Base-by-base conservation (phyloP, 768 basidiomycete genomes). In the Mycena vulgaris region DNA sequence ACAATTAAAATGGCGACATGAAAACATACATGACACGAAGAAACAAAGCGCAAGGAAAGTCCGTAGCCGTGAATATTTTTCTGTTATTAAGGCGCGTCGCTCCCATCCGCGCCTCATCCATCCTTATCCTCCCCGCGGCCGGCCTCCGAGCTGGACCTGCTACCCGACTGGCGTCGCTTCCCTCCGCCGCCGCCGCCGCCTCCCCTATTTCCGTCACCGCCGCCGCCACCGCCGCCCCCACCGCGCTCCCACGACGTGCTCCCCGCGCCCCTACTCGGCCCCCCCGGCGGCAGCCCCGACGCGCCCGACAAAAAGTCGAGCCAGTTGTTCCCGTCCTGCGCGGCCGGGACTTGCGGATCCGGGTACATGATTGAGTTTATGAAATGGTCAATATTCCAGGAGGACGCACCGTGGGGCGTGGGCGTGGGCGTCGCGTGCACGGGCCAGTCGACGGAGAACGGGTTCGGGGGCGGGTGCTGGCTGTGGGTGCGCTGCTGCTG, bases 301-400 rank as follows among this genome's bases (percentile, higher is more conserved):
- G 60, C 21, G 25, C 39, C 69, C 8, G 66, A 51, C 31, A 72
- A n/a, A 33, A 67, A 68, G 63, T 72, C 67, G 21, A 72, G 59
- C 71, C 71, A 72, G 30, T 58, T 63, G 21, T 55, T 53, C 35
- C 55, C 55, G 35, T 35, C 58, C 31, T 48, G 52, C 58, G 49
- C 21, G 30, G 55, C 7, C 25, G 52, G 28, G 14, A 2, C 69
- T 57, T 59, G 42, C 5, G 40, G 45, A 51, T 68, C 57, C 39
- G 71, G 58, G 49, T 62, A 52, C 53, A 73, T 57, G 28, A 73
- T 69, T 69, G 71, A 69, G 66, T 73, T 37, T 65, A 73, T 73
- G 71, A 73, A 73, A 37, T 55, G 49, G 63, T 73, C 71, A 66
- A 73, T 30, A 73, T 73, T 73, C 71, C 71, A 69, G 67, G 71